Conservation (phyloP, 1,284 basidiomycete species). For the Malassezia caprae region DNA sequence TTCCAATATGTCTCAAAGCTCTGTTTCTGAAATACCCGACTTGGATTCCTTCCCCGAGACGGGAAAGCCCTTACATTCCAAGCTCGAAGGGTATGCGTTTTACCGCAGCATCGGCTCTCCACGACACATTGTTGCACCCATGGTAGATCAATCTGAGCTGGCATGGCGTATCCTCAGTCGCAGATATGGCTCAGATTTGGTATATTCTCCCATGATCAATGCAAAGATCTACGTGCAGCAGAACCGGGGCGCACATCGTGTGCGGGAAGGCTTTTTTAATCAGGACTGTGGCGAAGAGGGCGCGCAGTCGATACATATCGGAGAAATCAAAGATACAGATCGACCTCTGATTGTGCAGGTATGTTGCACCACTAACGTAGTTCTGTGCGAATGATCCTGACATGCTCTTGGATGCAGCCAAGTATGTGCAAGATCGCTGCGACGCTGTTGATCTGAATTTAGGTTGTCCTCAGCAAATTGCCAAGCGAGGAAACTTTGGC, state of each 20-base stretch:
- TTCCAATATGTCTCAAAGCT: not conserved
- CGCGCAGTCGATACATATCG: slow-evolving; percentile 56
- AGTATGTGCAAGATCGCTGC: slow-evolving; percentile 35
- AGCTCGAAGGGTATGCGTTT: slow-evolving; percentile 69
- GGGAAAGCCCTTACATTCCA: slow-evolving; percentile 48
- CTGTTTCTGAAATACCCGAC: not conserved
- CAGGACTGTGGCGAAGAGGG: slow-evolving; percentile 30
- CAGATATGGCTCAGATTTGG: slow-evolving; percentile 68
- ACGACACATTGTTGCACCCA: slow-evolving; percentile 81
- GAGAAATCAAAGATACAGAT: slow-evolving; percentile 52
- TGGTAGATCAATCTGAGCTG: slow-evolving; percentile 95
- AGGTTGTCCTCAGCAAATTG: slow-evolving; percentile 86
- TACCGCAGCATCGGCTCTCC: slow-evolving; percentile 73
- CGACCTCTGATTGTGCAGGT: slow-evolving; percentile 75
- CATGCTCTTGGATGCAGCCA: slow-evolving; percentile 52
- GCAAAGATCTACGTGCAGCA: slow-evolving; percentile 64
- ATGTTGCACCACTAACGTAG: slow-evolving; percentile 33
- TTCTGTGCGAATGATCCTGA: slow-evolving; percentile 86
- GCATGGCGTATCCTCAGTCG: slow-evolving; percentile 76
- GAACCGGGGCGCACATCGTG: slow-evolving; percentile 19
- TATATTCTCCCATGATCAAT: slow-evolving; percentile 96
- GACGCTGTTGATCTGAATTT: slow-evolving; percentile 93
- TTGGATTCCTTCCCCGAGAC: slow-evolving; percentile 38
- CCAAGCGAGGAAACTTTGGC: slow-evolving; percentile 74
- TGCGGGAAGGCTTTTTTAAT: slow-evolving; percentile 32